phyloP scores from a whole-genome alignment of 2,329 filamentous ascomycete species.

The Trichoderma hamatum region DNA sequence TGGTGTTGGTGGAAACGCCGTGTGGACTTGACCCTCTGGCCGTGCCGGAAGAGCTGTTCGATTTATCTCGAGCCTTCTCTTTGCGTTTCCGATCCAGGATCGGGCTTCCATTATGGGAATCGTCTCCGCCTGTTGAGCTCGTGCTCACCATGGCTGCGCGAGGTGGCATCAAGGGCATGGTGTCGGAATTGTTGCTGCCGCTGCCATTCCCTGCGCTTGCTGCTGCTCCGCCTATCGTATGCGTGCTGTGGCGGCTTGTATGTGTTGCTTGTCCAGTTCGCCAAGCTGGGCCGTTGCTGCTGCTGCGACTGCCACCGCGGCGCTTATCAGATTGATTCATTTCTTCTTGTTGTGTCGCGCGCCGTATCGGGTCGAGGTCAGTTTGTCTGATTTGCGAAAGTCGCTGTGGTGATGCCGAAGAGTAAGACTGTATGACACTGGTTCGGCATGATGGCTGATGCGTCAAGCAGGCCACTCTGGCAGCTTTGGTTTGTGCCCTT shows the following conservation, averaged over 20 bases:
- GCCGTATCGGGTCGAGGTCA: neutral
- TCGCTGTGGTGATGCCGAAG: constrained; percentile 32
- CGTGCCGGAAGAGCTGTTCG: constrained; percentile 25
- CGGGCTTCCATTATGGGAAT: constrained; percentile 33
- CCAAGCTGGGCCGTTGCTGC: constrained; percentile 31
- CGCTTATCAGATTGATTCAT: constrained; percentile 53
- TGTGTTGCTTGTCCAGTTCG: constrained; percentile 30
- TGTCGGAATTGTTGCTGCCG: constrained; percentile 34
- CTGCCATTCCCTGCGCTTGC: constrained; percentile 8
- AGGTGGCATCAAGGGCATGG: constrained; percentile 38
- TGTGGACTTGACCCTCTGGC: constrained; percentile 24
- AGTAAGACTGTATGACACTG: constrained; percentile 35
- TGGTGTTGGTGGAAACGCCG: constrained; percentile 33
- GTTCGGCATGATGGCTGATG: constrained; percentile 39
- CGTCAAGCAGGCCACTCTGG: constrained; percentile 13
- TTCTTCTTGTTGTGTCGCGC: neutral
- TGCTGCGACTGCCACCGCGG: constrained; percentile 40
- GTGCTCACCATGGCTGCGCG: constrained; percentile 37
- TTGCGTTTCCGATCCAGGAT: constrained; percentile 44
- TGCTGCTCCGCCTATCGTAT: constrained; percentile 16
- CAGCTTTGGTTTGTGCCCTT: neutral
- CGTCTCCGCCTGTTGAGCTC: constrained; percentile 33
- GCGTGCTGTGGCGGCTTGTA: constrained; percentile 29
- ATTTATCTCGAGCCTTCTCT: constrained; percentile 37
- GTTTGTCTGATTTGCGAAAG: constrained; percentile 30